Evolutionary conservation across 371 early-diverging fungal species (phyloP), one percentile per base, ranked within the genome.

Genomic region (Circinella umbellata): DNA sequence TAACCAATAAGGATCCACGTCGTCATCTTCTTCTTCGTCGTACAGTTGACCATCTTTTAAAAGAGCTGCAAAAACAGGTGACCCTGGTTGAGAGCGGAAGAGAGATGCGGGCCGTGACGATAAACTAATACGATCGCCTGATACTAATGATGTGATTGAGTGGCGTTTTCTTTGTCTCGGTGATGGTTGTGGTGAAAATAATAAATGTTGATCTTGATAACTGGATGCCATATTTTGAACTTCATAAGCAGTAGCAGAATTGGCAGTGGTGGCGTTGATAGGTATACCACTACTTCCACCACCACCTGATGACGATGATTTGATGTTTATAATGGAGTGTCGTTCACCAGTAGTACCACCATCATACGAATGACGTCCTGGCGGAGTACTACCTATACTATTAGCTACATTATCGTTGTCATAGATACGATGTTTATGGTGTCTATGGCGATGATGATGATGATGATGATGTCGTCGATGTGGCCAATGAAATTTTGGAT

Each of bases 401-500:
- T 68, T 62, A 4, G 69, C 54, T 18, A 67, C 9, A 35, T 27
- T n/a, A 14, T 64, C 49, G 17, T 49, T 47, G 20, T 57, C 57
- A 46, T 51, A 38, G 3, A 57, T 27, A 37, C 36, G 59, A 17
- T 39, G 37, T 61, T n/a, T n/a, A 42, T 65, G 68, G 15, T 57
- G 68, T 27, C 27, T 27, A 27, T 48, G 70, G 4, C 62, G 67
- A 5, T 49, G 68, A 27, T 61, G 63, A 20, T 65, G 65, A 34
- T 68, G 66, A 69, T 69, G 69, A n/a, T 61, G 68, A 36, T 67
- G 68, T 17, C 59, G 54, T 57, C 63, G 49, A 37, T 69, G 69
- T 60, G 74, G 67, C 72, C 75, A 71, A 62, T 75, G 73, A 38
- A 78, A 78, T n/a, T 69, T 63, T 18, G 80, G 80, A 61, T 80